Percentiles rank a stretch among this genome's conserved stretches.
These are phyloP conservation scores for Tetraselmis chui DNA, from an alignment of 139 green algal species.

Conservation along the genomic window DNA sequence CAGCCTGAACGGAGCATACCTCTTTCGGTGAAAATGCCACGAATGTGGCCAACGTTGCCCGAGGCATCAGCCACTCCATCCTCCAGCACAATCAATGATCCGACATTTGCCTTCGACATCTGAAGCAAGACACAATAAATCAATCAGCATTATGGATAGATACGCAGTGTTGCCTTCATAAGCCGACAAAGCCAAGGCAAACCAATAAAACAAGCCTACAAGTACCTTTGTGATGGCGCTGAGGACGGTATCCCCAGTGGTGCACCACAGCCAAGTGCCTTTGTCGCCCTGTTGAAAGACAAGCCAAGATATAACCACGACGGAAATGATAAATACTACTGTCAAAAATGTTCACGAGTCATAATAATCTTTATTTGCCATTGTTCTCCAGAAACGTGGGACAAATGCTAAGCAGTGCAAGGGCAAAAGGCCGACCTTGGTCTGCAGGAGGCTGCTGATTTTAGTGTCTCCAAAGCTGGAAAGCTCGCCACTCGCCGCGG, in stretches of 20 bases:
- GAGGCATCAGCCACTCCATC: background rate
- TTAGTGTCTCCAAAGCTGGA: no score
- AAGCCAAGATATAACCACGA: no score
- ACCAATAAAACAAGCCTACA: background rate
- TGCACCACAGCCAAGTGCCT: background rate
- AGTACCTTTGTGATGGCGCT: background rate
- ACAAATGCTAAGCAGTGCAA: no score
- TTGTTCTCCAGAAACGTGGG: no score
- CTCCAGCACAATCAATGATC: background rate
- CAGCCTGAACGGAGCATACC: background rate
- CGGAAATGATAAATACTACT: no score
- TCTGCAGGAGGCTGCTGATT: no score
- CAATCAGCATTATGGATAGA: background rate
- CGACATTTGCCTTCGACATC: background rate
- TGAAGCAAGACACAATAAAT: background rate
- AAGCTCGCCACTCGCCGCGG: no score
- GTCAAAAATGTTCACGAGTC: no score
- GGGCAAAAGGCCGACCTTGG: no score
- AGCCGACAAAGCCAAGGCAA: no score
- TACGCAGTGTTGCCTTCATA: no score
- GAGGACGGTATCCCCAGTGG: background rate
- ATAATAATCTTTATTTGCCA: no score
- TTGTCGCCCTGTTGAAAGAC: background rate
- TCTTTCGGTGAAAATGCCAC: constrained; percentile 5
- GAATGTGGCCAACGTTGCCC: background rate